Conservation (phyloP, 306 rosid genomes). For the Quercus wislizeni region DNA sequence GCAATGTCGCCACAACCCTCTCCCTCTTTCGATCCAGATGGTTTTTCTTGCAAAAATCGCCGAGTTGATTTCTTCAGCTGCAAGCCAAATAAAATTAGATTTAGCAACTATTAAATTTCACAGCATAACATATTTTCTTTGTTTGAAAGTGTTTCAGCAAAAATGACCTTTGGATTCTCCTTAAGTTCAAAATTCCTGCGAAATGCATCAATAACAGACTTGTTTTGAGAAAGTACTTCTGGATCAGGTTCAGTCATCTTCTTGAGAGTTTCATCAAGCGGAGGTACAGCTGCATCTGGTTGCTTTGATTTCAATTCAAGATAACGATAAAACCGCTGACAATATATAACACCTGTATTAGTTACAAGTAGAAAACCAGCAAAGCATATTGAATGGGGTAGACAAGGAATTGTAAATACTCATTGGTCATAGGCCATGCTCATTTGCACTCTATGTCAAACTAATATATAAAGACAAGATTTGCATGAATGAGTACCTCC, state of each 20-base stretch:
- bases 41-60: slow-evolving; percentile 37
- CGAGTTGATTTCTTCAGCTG: slow-evolving; percentile 59
- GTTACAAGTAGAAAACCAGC: slow-evolving; percentile 8
- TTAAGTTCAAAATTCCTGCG: slow-evolving; percentile 44
- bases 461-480: slow-evolving; percentile 1
- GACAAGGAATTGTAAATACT: neutral
- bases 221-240: slow-evolving; percentile 50
- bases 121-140: slow-evolving; percentile 7
- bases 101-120: neutral
- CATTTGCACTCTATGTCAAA: neutral
- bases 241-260: slow-evolving; percentile 70
- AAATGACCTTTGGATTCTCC: slow-evolving; percentile 57
- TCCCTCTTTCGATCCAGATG: slow-evolving; percentile 33
- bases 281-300: slow-evolving; percentile 72
- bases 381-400: neutral
- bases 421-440: neutral
- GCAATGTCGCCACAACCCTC: slow-evolving; percentile 37
- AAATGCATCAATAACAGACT: slow-evolving; percentile 46
- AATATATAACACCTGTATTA: slow-evolving; percentile 14
- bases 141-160: neutral
- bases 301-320: slow-evolving; percentile 79
- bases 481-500: slow-evolving; percentile 54
- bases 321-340: slow-evolving; percentile 69
- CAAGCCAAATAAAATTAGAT: slow-evolving; percentile 21
- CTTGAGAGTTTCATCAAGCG: slow-evolving; percentile 70